Evolutionary conservation across 108 stramenopile genomes (phyloP), one percentile per base, ranked within the genome.

Genomic region (Discostella pseudostelligera): DNA sequence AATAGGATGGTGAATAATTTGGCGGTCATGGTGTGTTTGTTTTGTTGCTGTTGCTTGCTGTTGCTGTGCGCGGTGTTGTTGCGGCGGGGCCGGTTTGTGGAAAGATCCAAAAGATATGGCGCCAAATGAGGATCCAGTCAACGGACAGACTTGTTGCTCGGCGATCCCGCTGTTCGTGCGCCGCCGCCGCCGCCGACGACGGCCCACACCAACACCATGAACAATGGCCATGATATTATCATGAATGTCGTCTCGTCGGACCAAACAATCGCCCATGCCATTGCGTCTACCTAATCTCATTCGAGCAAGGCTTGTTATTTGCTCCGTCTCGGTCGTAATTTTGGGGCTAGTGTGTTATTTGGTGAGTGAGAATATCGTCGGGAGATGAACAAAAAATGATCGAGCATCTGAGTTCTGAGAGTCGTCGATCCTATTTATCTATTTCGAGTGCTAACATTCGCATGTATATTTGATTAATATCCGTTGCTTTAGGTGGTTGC

Each of bases 1-100:
- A 85, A n/a, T n/a, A n/a, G 36, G 55, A 81, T 68, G 55, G 68
- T 78, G 62, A 22, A 44, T 5, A 43, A 61, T 36, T 44, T 42
- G 24, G 59, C 21, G 43, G 45, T 44, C 19, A n/a, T 42, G 39
- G 8, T 25, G 55, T n/a, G 13, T 1, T n/a, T n/a, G 16, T 37
- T 56, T 28, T 4, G 14, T 8, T 28, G 2, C 14, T 56, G 55
- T 56, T 56, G 25, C 14, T 1, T 6, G 13, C 7, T 40, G 39
- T 9, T 50, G 49, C 8, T 9, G 13, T 50, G 49, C 8, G 25
- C 20, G 13, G n/a, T n/a, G n/a, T n/a, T n/a, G n/a, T n/a, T n/a
- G n/a, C n/a, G n/a, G n/a, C n/a, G n/a, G n/a, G n/a, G n/a, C n/a
- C n/a, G n/a, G n/a, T n/a, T n/a, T n/a, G n/a, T n/a, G n/a, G n/a